Evolutionary conservation across 768 basidiomycete genomes (phyloP), one percentile per base, ranked within the genome.

Genomic region (Termitomyces bulborhizus): DNA sequence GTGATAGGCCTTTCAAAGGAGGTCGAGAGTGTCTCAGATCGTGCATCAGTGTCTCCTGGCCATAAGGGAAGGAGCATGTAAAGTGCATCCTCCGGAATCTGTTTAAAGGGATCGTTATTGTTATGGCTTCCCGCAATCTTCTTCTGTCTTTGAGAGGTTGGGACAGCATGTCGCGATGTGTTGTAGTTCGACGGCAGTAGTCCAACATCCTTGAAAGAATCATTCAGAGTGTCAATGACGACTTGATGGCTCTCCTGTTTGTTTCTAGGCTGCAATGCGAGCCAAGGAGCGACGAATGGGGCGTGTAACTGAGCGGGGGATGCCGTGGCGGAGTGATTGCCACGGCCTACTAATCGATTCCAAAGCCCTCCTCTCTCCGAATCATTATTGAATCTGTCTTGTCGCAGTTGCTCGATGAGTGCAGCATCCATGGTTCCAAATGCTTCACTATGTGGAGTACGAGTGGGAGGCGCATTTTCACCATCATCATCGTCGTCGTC

Each of bases 21-120:
- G 9, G 53, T 37, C 21, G 47, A 61, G 61, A 65, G 64, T 55
- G 56, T 56, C 46, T 65, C 58, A 44, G 73, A 70, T 32, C 65
- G 62, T 0, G 78, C 64, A 66, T 88, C 88, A 1, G 82, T 88
- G 60, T 88, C 85, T 16, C 84, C 80, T 8, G 86, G 83, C 89
- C 90, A 93, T n/a, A 93, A 74, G 15, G 90, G 90, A 16, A 93
- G 74, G 26, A 91, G 77, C 90, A 93, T 92, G 66, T 86, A 90
- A 50, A 91, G 72, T 24, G 82, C 81, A 13, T 91, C 88, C 5
- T 78, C 69, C 0, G 86, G 85, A 37, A 92, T 75, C 34, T 81
- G 73, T 34, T 79, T 75, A 54, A 90, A 81, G 57, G 87, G 73
- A 55, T 80, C 76, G 4, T 68, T 46, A n/a, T 65, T 57, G 62